A percentile compares a stretch with the other conserved stretches of the same genome.
Evolutionary conservation across 2,329 filamentous ascomycete species (phyloP).

Genomic region (Thielaviopsis cerberus): DNA sequence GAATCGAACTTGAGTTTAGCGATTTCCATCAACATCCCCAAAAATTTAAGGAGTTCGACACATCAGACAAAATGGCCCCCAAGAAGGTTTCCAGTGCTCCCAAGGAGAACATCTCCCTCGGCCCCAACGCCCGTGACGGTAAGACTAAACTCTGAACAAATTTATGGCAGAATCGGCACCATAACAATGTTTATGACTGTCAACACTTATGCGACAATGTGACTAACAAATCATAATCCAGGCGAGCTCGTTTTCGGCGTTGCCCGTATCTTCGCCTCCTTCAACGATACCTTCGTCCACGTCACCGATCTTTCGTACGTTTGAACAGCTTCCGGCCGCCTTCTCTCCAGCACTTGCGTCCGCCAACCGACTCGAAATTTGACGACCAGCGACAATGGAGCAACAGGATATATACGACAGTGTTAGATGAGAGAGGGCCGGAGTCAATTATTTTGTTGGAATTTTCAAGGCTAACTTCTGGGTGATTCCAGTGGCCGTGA

Average conservation of each 20-base stretch:
- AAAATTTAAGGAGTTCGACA: conserved; percentile 13
- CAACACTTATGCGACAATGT: background rate
- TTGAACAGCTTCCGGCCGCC: conserved; percentile 10
- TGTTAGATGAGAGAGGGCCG: background rate
- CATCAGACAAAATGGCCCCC: conserved; percentile 61
- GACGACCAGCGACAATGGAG: background rate
- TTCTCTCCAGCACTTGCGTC: background rate
- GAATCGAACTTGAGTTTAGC: conserved; percentile 5
- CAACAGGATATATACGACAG: background rate
- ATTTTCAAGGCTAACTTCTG: conserved; percentile 38
- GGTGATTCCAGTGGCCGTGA: conserved; percentile 82
- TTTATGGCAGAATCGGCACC: background rate
- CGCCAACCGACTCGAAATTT: background rate
- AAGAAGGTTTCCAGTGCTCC: conserved; percentile 72
- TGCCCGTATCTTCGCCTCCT: conserved; percentile 92
- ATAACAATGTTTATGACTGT: background rate
- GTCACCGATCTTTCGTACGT: conserved; percentile 93
- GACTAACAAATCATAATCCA: conserved; percentile 21
- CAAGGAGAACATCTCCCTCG: conserved; percentile 96
- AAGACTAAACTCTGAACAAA: conserved; percentile 18
- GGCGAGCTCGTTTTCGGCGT: conserved; percentile 96
- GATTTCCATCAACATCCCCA: conserved; percentile 12
- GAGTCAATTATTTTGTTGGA: background rate
- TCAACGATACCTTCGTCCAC: conserved; percentile 91
- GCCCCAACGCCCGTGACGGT: conserved; percentile 93